Conservation (phyloP, 2,329 filamentous ascomycete species). For the Claviceps monticola region DNA sequence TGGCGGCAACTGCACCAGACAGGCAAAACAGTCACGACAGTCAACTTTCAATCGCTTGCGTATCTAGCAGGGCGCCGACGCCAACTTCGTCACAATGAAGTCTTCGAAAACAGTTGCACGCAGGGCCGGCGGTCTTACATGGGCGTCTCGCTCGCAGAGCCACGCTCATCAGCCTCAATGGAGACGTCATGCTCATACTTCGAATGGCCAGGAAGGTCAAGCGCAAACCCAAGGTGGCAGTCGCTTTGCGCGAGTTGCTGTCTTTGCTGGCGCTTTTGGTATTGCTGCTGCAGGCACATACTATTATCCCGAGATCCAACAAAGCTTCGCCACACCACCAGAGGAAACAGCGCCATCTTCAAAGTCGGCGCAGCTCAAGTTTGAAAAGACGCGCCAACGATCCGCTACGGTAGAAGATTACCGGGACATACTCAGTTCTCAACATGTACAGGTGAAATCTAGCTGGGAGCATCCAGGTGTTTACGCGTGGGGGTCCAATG, state of each 20-base stretch:
- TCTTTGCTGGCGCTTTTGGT: constrained; percentile 22
- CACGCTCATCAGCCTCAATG: constrained; percentile 15
- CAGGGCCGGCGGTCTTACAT: constrained; percentile 13
- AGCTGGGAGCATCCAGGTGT: constrained; percentile 76
- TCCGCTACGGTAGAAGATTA: constrained; percentile 55
- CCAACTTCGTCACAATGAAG: constrained; percentile 15
- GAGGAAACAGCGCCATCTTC: constrained; percentile 9
- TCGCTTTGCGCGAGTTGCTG: constrained; percentile 5
- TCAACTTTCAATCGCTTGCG: neutral
- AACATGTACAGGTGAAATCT: constrained; percentile 75
- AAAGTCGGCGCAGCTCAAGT: constrained; percentile 45
- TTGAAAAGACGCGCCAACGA: constrained; percentile 50
- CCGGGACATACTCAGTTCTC: constrained; percentile 63
- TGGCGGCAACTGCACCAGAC: neutral
- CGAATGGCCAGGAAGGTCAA: constrained; percentile 9
- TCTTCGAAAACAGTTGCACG: constrained; percentile 16
- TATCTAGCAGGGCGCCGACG: neutral
- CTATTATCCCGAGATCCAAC: constrained; percentile 23
- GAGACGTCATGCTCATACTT: constrained; percentile 15
- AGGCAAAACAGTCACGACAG: too few relatives aligned
- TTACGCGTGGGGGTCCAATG: constrained; percentile 87
- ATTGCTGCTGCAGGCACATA: constrained; percentile 24
- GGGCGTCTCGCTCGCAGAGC: constrained; percentile 11
- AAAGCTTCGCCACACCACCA: constrained; percentile 7
- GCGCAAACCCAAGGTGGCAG: constrained; percentile 15